Evolutionary conservation across 2,329 filamentous ascomycete genomes (phyloP).

Genomic region (Penicillium palitans): DNA sequence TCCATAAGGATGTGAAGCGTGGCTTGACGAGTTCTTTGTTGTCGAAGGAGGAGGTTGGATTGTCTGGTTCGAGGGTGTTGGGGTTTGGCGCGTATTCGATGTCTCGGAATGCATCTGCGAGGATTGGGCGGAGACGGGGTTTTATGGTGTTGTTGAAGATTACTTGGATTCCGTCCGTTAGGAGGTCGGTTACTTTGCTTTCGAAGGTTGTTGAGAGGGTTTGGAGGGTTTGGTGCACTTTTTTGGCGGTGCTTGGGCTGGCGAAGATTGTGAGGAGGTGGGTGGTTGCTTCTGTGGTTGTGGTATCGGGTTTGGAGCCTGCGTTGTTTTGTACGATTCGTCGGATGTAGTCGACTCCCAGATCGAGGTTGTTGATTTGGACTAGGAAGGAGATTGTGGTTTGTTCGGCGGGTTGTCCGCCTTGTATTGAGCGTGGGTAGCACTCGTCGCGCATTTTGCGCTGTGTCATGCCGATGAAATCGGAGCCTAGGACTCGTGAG

Average conservation of each 20-base stretch:
- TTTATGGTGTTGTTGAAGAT: conserved; percentile 87
- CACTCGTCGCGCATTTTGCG: conserved; percentile 96
- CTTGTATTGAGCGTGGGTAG: conserved; percentile 79
- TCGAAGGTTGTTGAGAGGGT: conserved; percentile 71
- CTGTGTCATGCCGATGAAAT: conserved; percentile 96
- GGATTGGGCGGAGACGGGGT: conserved; percentile 75
- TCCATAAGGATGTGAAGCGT: conserved; percentile 84
- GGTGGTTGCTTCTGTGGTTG: conserved; percentile 27
- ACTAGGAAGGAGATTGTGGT: conserved; percentile 87
- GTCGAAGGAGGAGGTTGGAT: conserved; percentile 45
- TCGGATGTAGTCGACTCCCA: conserved; percentile 84
- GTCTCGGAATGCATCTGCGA: conserved; percentile 88
- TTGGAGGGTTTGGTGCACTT: conserved; percentile 67
- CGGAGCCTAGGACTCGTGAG: conserved; percentile 75
- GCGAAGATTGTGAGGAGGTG: conserved; percentile 69
- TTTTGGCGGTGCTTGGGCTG: conserved; percentile 70
- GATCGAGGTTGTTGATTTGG: conserved; percentile 91
- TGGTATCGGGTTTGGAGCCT: conserved; percentile 31
- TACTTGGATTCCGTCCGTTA: conserved; percentile 80
- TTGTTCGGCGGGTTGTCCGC: conserved; percentile 81
- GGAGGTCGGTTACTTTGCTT: conserved; percentile 75
- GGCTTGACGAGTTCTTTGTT: conserved; percentile 66
- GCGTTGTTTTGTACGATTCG: conserved; percentile 77
- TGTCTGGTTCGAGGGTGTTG: conserved; percentile 43
- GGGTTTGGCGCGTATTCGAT: conserved; percentile 76